phyloP scores from a whole-genome alignment of 108 stramenopile species.

The Hondaea fermentalgiana region DNA sequence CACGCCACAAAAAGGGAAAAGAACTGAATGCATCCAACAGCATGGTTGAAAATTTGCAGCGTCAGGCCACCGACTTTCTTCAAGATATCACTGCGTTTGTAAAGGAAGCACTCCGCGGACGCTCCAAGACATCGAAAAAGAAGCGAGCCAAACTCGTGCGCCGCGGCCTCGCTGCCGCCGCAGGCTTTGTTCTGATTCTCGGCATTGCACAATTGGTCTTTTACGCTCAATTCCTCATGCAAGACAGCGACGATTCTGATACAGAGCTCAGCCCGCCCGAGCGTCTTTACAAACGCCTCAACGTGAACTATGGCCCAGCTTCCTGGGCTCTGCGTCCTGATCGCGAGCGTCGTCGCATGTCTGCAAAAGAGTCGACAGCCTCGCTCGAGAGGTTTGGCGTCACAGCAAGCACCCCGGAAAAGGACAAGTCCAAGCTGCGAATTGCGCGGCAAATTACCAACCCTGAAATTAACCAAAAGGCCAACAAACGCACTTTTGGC shows the following conservation, averaged over 20 bases:
- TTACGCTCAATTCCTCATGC: neutral
- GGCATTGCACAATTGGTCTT: neutral
- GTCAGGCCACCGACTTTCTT: no score
- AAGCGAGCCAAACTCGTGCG: neutral
- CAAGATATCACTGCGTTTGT: no score
- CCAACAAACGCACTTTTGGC: neutral
- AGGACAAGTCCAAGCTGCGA: neutral
- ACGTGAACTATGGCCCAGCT: neutral
- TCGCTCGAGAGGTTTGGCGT: neutral
- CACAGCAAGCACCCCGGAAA: neutral
- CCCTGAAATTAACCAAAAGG: neutral
- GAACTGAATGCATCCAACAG: no score
- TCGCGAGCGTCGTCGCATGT: neutral
- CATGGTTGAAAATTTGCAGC: no score
- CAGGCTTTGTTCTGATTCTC: neutral
- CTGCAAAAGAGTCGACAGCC: neutral
- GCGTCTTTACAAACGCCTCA: neutral
- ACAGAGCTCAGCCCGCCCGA: neutral
- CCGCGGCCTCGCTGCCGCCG: neutral
- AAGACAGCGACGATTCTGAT: neutral
- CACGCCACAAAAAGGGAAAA: no score
- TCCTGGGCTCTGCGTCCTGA: neutral
- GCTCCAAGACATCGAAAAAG: no score
- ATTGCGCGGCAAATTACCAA: conserved; percentile 7
- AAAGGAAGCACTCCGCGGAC: no score